A percentile compares a stretch with the other conserved stretches of the same genome.
Evolutionary conservation across 306 rosid genomes (phyloP).

Genomic region (Hylodesmum podocarpum): DNA sequence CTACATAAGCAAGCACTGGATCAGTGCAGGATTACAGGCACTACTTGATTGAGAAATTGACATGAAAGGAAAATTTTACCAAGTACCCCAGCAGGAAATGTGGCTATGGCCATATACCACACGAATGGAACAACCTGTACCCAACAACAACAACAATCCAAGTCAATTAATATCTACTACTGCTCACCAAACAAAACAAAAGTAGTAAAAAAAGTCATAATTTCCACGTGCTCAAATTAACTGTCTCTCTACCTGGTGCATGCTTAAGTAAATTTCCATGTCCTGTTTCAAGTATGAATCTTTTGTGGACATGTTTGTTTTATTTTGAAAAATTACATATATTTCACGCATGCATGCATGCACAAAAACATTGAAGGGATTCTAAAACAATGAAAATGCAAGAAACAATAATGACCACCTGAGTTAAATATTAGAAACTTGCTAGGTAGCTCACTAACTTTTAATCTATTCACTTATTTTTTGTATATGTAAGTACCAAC

Average conservation of each 20-base stretch:
- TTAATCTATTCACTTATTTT: not conserved
- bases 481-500: not conserved
- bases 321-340: no score
- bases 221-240: not conserved
- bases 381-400: not conserved
- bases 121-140: constrained; percentile 78
- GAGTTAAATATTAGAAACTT: not conserved
- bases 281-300: not conserved
- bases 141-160: constrained; percentile 1
- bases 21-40: not conserved
- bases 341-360: not conserved
- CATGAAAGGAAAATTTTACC: constrained; percentile 43
- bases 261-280: not conserved
- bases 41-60: not conserved
- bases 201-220: not conserved
- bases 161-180: not conserved
- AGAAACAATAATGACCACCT: not conserved
- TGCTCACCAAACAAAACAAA: not conserved
- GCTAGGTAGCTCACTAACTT: not conserved
- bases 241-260: not conserved
- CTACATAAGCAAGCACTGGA: not conserved
- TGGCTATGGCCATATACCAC: constrained; percentile 96
- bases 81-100: constrained; percentile 86
- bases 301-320: not conserved
- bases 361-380: not conserved